phyloP scores from a whole-genome alignment of 345 rosid species.

The Sonneratia alba region DNA sequence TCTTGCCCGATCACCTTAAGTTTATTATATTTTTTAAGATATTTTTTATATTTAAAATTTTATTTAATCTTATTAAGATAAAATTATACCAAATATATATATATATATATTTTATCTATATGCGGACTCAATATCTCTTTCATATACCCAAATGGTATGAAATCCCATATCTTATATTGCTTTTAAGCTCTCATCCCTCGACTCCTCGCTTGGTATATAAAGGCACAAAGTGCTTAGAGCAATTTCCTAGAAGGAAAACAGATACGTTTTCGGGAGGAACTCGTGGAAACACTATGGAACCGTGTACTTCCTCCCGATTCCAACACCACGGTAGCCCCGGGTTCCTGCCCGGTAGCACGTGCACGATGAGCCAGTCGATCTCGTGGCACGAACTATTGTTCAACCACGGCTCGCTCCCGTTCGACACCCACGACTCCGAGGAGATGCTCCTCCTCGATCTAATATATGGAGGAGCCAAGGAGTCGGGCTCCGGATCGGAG shows the following conservation, averaged over 20 bases:
- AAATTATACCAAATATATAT: no score
- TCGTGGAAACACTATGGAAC: slow-evolving; percentile 17
- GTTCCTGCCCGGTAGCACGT: slow-evolving; percentile 21
- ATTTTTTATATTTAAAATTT: neutral
- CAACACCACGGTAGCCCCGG: slow-evolving; percentile 3
- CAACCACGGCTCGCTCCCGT: slow-evolving; percentile 19
- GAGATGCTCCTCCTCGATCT: slow-evolving; percentile 22
- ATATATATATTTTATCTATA: no score
- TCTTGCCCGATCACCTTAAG: slow-evolving; percentile 4
- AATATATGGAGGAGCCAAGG: slow-evolving; percentile 22
- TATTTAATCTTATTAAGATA: no score
- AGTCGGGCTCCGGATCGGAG: slow-evolving; percentile 25
- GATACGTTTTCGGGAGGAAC: neutral
- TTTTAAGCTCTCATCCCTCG: neutral
- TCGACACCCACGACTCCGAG: slow-evolving; percentile 29
- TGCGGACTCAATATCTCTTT: no score
- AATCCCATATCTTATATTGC: neutral
- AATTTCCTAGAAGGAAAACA: neutral
- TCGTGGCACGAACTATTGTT: neutral
- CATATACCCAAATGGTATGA: no score
- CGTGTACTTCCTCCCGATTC: slow-evolving; percentile 14
- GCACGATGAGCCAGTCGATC: neutral
- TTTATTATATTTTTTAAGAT: neutral
- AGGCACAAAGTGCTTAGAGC: neutral
- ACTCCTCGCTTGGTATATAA: neutral